Base-by-base conservation (phyloP, 208 protist genomes). In the Hexamita inflata region DNA sequence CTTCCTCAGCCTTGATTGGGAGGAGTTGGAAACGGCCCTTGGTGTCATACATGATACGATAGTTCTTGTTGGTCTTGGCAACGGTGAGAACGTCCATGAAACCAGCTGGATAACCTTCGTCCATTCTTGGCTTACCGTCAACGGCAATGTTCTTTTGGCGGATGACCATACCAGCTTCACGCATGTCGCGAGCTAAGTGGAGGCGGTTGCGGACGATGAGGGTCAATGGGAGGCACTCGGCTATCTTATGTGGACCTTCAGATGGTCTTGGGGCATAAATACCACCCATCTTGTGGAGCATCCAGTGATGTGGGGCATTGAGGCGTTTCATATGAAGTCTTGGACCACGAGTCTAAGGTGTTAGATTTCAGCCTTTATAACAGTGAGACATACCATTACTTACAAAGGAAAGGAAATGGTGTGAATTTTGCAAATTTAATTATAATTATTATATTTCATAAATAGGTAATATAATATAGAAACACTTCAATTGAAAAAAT, bases 251-350 rank as follows among this genome's bases (percentile, higher is more conserved):
- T 70, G 95, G 94, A 76, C 95, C 96, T 70, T 90, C 39, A 29
- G 89, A 90, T 40, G 94, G 94, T 74, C 88, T 87, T 74, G 96
- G 95, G 15, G 96, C 94, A 70, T 88, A 98, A 67, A 91, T 86
- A 77, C 95, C 95, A 70, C 89, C 89, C 73, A 98, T 88, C 88
- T 98, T 99, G 88, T 92, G 92, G 60, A 99, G 87, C 94, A 98
- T 97, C 96, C 95, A 99, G 86, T 98, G 92, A 77, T 89, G 90
- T 75, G 95, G 96, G 65, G 96, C 96, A 82, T 88, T 90, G 61
- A 99, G 83, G 82, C 96, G 91, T 90, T 99, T 99, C 67, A 99
- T 82, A 89, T 99, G 96, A 83, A 98, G 96, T 88, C 95, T 97
- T 76, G 93, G 92, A 82, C 92, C 92, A 60, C 89, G 85, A 66